Evolutionary conservation across 768 basidiomycete genomes (phyloP).

Genomic region (Antrodiella citrinella): DNA sequence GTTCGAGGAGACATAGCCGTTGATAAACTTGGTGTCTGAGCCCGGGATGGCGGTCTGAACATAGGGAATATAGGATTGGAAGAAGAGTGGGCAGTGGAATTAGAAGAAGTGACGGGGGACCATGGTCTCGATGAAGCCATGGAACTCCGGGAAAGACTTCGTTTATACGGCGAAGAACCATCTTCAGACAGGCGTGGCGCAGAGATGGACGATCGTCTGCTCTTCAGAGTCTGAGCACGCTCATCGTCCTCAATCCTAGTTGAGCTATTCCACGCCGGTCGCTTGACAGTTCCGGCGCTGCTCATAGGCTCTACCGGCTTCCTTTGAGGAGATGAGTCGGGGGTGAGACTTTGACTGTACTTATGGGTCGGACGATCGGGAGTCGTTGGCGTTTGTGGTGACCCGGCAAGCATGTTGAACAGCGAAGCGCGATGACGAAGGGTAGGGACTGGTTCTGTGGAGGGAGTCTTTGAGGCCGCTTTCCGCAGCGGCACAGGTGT

Average conservation of each 20-base stretch:
- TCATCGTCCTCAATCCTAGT: conserved; percentile 62
- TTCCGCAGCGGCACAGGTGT: conserved; percentile 42
- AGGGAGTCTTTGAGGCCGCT: conserved; percentile 33
- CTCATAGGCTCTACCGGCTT: conserved; percentile 28
- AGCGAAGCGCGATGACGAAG: conserved; percentile 61
- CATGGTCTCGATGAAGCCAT: conserved; percentile 75
- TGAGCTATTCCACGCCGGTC: conserved; percentile 69
- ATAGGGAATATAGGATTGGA: conserved; percentile 48
- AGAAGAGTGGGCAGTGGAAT: conserved; percentile 60
- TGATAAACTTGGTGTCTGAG: conserved; percentile 41
- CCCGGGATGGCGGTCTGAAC: conserved; percentile 41
- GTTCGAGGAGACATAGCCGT: conserved; percentile 45
- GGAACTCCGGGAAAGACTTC: conserved; percentile 66
- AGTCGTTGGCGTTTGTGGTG: conserved; percentile 39
- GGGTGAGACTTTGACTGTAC: conserved; percentile 63
- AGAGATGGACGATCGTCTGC: conserved; percentile 33
- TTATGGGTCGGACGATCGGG: conserved; percentile 58
- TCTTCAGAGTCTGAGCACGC: conserved; percentile 36
- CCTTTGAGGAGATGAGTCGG: conserved; percentile 52
- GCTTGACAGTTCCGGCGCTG: conserved; percentile 24
- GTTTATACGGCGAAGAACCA: conserved; percentile 39
- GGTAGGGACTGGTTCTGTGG: conserved; percentile 45
- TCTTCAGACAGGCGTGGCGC: conserved; percentile 10
- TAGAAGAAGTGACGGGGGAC: conserved; percentile 68
- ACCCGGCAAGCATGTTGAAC: conserved; percentile 40